These are phyloP conservation scores for Mallotus japonicus DNA, from an alignment of 441 rosid species.

Conservation along the genomic window DNA sequence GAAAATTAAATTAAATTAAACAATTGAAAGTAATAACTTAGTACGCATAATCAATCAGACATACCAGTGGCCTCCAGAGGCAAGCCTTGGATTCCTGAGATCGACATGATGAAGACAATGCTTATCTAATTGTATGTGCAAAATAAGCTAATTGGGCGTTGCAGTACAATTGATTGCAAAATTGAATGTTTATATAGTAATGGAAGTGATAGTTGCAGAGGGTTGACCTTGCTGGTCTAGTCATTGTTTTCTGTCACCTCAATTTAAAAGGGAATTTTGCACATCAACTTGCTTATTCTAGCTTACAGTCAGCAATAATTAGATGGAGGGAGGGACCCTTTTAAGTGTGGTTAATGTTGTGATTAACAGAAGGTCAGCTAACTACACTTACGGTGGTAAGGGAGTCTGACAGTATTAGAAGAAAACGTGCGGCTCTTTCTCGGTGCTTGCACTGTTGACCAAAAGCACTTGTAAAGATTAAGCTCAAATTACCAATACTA, in stretches of 20 bases:
- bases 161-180: not conserved
- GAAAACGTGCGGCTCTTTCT: not conserved
- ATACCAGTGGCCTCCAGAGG: constrained; percentile 51
- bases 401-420: not conserved
- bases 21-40: not conserved
- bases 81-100: constrained; percentile 45
- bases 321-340: too few relatives aligned
- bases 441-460: not conserved
- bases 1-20: not conserved
- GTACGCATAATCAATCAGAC: not conserved
- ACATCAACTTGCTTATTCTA: not conserved
- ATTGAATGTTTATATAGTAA: not conserved
- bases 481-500: too few relatives aligned
- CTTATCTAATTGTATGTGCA: not conserved
- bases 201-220: not conserved
- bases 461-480: not conserved
- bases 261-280: not conserved
- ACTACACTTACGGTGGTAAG: too few relatives aligned
- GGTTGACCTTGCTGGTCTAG: not conserved
- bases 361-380: too few relatives aligned
- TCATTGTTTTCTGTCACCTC: not conserved
- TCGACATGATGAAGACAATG: constrained; percentile 21
- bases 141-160: not conserved
- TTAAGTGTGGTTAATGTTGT: too few relatives aligned
- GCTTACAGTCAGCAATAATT: not conserved